Conservation (phyloP, 768 basidiomycete genomes). For the Phlegmacium glaucopus region DNA sequence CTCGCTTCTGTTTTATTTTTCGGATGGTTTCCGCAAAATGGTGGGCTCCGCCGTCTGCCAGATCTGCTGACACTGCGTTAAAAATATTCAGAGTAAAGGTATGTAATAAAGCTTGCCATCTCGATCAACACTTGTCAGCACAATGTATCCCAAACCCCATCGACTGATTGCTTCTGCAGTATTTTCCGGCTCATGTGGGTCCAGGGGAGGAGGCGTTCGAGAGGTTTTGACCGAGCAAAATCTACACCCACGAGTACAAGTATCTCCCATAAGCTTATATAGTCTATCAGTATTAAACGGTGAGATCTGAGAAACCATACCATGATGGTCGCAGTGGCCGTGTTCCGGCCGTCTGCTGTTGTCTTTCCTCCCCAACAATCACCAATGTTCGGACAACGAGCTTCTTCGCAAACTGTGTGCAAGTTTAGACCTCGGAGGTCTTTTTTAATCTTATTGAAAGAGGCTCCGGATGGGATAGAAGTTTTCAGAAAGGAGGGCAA, state of each 20-base stretch:
- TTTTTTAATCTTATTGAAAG: slow-evolving; percentile 91
- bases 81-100: neutral
- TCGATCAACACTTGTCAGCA: slow-evolving; percentile 93
- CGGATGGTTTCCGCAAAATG: slow-evolving; percentile 96
- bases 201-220: slow-evolving; percentile 80
- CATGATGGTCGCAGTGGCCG: slow-evolving; percentile 99
- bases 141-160: slow-evolving; percentile 98
- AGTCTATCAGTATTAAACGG: neutral
- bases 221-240: slow-evolving; percentile 99
- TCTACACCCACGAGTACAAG: slow-evolving; percentile 95
- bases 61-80: slow-evolving; percentile 48
- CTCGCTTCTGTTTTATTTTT: slow-evolving; percentile 93
- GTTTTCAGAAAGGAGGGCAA: slow-evolving; percentile 89
- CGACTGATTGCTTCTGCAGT: slow-evolving; percentile 97
- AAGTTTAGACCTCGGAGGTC: slow-evolving; percentile 89
- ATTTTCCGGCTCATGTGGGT: slow-evolving; percentile 96
- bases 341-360: slow-evolving; percentile 69
- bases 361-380: slow-evolving; percentile 97
- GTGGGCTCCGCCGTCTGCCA: slow-evolving; percentile 85
- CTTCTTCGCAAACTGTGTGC: slow-evolving; percentile 98
- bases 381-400: slow-evolving; percentile 98
- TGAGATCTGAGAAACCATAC: slow-evolving; percentile 35
- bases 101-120: slow-evolving; percentile 57
- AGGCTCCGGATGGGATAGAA: slow-evolving; percentile 82
- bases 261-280: slow-evolving; percentile 93